Evolutionary conservation across 2,329 filamentous ascomycete species (phyloP).

Genomic region (Ceratocystis cacaofunesta): DNA sequence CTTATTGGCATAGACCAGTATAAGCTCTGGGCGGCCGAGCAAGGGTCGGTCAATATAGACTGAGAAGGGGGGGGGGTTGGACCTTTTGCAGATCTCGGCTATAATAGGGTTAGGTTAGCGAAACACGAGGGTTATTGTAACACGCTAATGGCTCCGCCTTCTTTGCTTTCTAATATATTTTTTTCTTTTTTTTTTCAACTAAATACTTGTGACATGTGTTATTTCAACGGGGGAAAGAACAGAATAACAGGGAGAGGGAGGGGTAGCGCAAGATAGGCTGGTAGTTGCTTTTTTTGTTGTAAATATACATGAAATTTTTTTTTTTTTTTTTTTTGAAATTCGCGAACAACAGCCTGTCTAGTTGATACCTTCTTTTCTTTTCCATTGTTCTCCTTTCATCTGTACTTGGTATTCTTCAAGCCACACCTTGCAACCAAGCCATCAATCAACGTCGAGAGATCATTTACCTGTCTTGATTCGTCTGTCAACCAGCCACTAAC

Average conservation of each 20-base stretch:
- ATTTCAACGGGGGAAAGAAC: background rate
- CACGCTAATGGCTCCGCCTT: background rate
- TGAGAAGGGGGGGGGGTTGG: background rate
- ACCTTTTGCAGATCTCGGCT: background rate
- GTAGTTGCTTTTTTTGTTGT: too few relatives aligned
- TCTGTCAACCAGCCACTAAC: background rate
- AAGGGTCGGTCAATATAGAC: background rate
- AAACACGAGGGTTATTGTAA: too few relatives aligned
- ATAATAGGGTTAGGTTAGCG: too few relatives aligned
- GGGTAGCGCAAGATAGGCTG: too few relatives aligned
- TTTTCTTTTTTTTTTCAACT: too few relatives aligned
- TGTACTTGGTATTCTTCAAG: background rate
- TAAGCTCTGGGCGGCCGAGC: background rate
- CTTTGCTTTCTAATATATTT: background rate
- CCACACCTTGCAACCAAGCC: background rate
- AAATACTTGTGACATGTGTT: too few relatives aligned
- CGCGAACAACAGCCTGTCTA: background rate
- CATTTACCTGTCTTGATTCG: background rate
- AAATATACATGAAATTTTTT: too few relatives aligned
- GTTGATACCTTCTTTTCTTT: background rate
- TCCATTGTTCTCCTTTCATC: background rate
- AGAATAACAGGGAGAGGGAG: background rate
- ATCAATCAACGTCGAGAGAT: background rate
- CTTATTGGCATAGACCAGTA: conserved; percentile 11
- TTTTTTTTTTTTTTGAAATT: background rate